These are phyloP conservation scores for Schizonepeta tenuifolia DNA, from an alignment of 257 asterid genomes.

Conservation along the genomic window DNA sequence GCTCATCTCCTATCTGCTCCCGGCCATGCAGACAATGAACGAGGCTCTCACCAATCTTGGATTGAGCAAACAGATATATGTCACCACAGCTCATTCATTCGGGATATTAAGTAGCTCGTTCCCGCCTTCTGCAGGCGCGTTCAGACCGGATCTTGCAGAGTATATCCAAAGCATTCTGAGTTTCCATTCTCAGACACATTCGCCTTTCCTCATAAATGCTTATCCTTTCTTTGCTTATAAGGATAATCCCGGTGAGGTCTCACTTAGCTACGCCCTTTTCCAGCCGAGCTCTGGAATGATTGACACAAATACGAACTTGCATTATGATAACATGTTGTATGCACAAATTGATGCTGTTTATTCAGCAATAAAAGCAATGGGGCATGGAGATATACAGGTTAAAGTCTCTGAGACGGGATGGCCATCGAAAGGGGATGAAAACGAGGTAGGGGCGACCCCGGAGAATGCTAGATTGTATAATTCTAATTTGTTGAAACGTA, in stretches of 20 bases:
- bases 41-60: constrained; percentile 67
- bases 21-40: constrained; percentile 76
- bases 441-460: constrained; percentile 84
- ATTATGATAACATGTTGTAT: constrained; percentile 89
- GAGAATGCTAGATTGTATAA: constrained; percentile 82
- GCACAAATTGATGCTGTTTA: constrained; percentile 95
- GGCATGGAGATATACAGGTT: constrained; percentile 59
- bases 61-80: constrained; percentile 55
- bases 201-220: constrained; percentile 85
- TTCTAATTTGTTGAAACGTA: constrained; percentile 63
- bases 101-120: constrained; percentile 65
- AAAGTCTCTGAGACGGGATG: constrained; percentile 95
- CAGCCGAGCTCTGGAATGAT: constrained; percentile 62
- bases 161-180: constrained; percentile 58
- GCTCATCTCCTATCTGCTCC: constrained; percentile 61
- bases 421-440: constrained; percentile 86
- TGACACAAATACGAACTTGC: constrained; percentile 65
- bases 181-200: constrained; percentile 65
- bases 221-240: constrained; percentile 93
- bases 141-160: constrained; percentile 60
- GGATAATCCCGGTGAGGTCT: constrained; percentile 57
- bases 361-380: constrained; percentile 78
- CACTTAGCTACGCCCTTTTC: constrained; percentile 76
- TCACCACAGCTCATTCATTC: constrained; percentile 79
- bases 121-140: constrained; percentile 88